Evolutionary conservation across 306 rosid species (phyloP), one percentile per base, ranked within the genome.

Genomic region (Pueraria montana): DNA sequence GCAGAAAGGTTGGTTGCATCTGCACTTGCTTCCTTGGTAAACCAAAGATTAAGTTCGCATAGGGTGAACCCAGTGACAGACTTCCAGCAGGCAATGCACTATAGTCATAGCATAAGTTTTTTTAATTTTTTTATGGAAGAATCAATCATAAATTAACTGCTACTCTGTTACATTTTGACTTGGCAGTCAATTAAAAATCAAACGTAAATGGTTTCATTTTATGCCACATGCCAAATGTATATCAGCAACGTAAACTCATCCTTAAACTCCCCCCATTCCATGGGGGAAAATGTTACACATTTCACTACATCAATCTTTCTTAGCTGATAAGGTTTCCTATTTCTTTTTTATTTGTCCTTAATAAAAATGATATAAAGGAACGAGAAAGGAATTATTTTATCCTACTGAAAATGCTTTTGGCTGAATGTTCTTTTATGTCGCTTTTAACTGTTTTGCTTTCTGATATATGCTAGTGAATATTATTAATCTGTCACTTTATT

Each of bases 1-100:
- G 92, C 93, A 17, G 93, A 93, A 88, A 75, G 80, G 77, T 42
- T 91, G 90, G 92, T 93, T 48, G 74, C 94, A 67, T 91, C 96
- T 82, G 90, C 94, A 32, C 94, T 93, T 71, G 78, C 90, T 83
- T 90, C 84, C 86, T 84, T 93, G 85, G 84, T 87, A 49, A 84
- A 88, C 79, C 85, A 85, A 75, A 77, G 78, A 70, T 78, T 85
- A 76, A 79, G 80, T 82, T 55, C 77, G 13, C 72, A 86, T 24
- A 45, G 68, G 77, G 71, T 72, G 73, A 83, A 82, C 40, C 76
- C 23, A 53, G 80, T 81, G 42, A 36, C 87, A 76, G 86, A 84
- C 70, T 86, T 91, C 77, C 89, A 89, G 74, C 97, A 93, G 95
- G 97, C 83, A 90, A 87, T 83, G 70, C 80, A 72, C 72, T 65